A percentile compares a stretch with the other conserved stretches of the same genome.
Evolutionary conservation across 768 basidiomycete species (phyloP).

Genomic region (Artomyces pyxidatus): DNA sequence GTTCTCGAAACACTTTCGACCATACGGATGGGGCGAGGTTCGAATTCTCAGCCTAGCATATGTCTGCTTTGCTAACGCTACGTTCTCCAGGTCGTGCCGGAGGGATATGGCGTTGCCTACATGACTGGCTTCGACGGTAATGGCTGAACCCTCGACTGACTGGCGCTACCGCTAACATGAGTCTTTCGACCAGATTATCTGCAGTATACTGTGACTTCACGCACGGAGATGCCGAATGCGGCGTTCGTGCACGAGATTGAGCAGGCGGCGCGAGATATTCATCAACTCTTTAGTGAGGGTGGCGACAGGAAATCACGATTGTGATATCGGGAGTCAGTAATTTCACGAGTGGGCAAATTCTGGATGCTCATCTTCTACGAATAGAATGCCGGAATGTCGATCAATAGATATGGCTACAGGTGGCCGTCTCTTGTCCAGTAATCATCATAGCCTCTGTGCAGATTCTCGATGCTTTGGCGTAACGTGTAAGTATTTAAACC

Average conservation of each 20-base stretch:
- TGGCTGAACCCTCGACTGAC: constrained; percentile 14
- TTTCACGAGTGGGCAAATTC: too few species aligned
- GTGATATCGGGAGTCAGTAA: too few species aligned
- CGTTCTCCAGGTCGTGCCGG: constrained; percentile 61
- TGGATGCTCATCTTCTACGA: too few species aligned
- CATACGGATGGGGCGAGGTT: constrained; percentile 92
- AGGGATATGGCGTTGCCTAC: constrained; percentile 93
- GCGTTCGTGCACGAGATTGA: constrained; percentile 65
- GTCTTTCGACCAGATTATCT: constrained; percentile 52
- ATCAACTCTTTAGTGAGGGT: constrained; percentile 35
- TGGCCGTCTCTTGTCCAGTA: too few species aligned
- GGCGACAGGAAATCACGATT: constrained; percentile 7
- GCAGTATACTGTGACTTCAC: constrained; percentile 83
- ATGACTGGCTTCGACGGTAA: constrained; percentile 84
- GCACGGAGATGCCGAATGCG: constrained; percentile 75
- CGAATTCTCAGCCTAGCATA: constrained; percentile 10
- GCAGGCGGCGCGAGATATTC: constrained; percentile 60
- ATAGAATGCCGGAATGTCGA: too few species aligned
- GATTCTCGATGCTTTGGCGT: too few species aligned
- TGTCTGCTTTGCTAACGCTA: not conserved
- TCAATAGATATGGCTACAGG: too few species aligned
- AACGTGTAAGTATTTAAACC: too few species aligned
- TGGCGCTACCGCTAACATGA: not conserved
- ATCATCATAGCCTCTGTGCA: too few species aligned
- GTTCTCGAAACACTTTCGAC: constrained; percentile 75